phyloP scores from a whole-genome alignment of 176 grass and related monocot genomes.

The Paspalum vaginatum region DNA sequence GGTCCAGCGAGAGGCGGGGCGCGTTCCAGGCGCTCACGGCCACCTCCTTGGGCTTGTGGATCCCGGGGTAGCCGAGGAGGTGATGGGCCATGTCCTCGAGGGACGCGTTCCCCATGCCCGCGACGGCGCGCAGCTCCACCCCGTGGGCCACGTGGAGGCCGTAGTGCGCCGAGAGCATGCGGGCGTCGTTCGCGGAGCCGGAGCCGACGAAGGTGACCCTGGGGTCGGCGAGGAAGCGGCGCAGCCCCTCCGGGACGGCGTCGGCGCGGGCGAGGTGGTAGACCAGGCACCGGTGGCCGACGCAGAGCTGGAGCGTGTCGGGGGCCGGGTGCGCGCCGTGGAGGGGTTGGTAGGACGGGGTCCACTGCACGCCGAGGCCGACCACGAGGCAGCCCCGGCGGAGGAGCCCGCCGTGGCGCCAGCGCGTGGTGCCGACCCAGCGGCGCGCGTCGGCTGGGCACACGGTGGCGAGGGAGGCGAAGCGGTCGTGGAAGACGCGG shows the following conservation, averaged over 20 bases:
- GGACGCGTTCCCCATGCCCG: slow-evolving; percentile 47
- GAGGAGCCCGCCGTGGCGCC: slow-evolving; percentile 2
- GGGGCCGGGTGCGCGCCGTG: background rate
- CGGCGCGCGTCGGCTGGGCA: slow-evolving; percentile 17
- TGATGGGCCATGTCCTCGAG: slow-evolving; percentile 36
- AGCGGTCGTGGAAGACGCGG: background rate
- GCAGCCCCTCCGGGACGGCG: background rate
- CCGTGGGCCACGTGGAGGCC: slow-evolving; percentile 3
- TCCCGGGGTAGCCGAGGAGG: slow-evolving; percentile 38
- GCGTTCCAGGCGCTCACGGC: slow-evolving; percentile 43
- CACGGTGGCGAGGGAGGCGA: slow-evolving; percentile 32
- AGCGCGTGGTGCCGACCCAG: slow-evolving; percentile 40
- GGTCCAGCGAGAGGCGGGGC: slow-evolving; percentile 10
- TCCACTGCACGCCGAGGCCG: slow-evolving; percentile 54
- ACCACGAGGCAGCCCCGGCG: slow-evolving; percentile 20
- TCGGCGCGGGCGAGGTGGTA: slow-evolving; percentile 41
- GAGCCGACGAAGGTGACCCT: slow-evolving; percentile 48
- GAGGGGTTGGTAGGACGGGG: background rate
- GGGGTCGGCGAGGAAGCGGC: slow-evolving; percentile 39
- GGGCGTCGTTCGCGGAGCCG: background rate
- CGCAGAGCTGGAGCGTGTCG: slow-evolving; percentile 54
- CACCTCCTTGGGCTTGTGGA: slow-evolving; percentile 15
- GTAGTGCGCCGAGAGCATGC: slow-evolving; percentile 34
- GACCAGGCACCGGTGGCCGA: slow-evolving; percentile 43
- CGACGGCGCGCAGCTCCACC: background rate